Base-by-base conservation (phyloP, 805 yeast genomes). In the Zygoascus biomembranicola region DNA sequence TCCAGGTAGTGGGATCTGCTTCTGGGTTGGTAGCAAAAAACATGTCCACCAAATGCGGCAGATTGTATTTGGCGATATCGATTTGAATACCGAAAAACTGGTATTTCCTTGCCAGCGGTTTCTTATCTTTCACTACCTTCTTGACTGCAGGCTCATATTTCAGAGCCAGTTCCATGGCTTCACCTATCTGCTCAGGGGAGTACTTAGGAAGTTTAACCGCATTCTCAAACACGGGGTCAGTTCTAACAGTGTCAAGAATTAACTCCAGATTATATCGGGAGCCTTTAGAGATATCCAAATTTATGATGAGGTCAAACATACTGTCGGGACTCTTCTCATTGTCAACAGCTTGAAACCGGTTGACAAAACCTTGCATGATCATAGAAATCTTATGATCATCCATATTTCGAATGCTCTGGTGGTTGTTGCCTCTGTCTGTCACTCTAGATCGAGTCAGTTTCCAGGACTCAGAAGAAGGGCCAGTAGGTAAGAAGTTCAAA, bases 341-440 rank as follows among this genome's bases (percentile, higher is more conserved):
- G 55, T 78, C 69, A 1, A 87, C 75, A 0, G 81, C 79, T 63
- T 88, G 87, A 61, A 84, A 87, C 53, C 94, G 71, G 5, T 73
- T 73, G 47, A 87, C 72, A 62, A 92, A 90, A 0, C 90, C 89
- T 32, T 72, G 71, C 87, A 92, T 81, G 32, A 94, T 84, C 19
- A 74, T 77, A 35, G 73, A 68, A 0, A 87, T 82, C 50, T 75
- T 72, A 16, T 68, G 67, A 4, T 72, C 72, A 9, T 83, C 81
- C 52, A 77, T 74, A 2, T 68, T 62, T 58, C 84, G 81, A 41
- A 94, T 87, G 1, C 90, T 81, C 66, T 87, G 96, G 66, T 94
- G 99, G 58, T 87, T 84, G 63, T 90, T 90, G 2, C 97, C 97
- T 60, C 99, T 76, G 2, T 64, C 63, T 5, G 73, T 49, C 0